Evolutionary conservation across 2,329 filamentous ascomycete genomes (phyloP).

Genomic region (Cytospora leucostoma): DNA sequence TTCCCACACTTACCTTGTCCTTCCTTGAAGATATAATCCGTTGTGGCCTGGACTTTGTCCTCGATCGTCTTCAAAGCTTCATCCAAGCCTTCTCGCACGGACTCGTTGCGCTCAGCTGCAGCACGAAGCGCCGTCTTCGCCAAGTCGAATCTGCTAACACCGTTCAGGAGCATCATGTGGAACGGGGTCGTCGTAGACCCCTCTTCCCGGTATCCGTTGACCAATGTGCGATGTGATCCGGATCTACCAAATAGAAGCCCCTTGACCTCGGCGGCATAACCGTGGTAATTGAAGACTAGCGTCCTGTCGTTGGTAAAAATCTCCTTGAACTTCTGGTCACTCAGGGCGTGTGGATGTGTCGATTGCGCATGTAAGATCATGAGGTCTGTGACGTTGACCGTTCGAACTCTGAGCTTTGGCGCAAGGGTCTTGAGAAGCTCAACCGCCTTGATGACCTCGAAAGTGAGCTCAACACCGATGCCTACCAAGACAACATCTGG

Average conservation of each 20-base stretch:
- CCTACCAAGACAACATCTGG: conserved; percentile 66
- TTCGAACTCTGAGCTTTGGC: conserved; percentile 58
- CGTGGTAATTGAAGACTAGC: conserved; percentile 69
- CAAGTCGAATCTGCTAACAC: conserved; percentile 61
- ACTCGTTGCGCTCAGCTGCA: conserved; percentile 49
- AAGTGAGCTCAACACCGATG: conserved; percentile 66
- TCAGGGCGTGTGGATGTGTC: conserved; percentile 60
- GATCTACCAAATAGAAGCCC: conserved; percentile 62
- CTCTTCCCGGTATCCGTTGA: conserved; percentile 65
- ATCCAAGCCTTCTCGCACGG: conserved; percentile 47
- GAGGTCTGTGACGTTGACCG: conserved; percentile 67
- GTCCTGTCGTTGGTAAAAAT: conserved; percentile 59
- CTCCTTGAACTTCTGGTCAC: conserved; percentile 50
- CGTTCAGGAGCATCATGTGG: conserved; percentile 68
- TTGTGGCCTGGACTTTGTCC: conserved; percentile 49
- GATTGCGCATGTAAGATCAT: conserved; percentile 61
- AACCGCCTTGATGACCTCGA: conserved; percentile 64
- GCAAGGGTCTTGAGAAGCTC: conserved; percentile 52
- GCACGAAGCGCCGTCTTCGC: conserved; percentile 55
- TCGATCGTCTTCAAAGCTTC: conserved; percentile 50
- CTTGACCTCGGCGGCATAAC: conserved; percentile 61
- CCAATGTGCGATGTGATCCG: conserved; percentile 51
- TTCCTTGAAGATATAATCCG: conserved; percentile 53
- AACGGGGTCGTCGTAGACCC: conserved; percentile 69
- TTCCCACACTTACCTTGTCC: conserved; percentile 49